Percentiles rank a stretch among this genome's conserved stretches.
phyloP scores from a whole-genome alignment of 2,329 filamentous ascomycete species.

The Phaeoacremonium minimum region DNA sequence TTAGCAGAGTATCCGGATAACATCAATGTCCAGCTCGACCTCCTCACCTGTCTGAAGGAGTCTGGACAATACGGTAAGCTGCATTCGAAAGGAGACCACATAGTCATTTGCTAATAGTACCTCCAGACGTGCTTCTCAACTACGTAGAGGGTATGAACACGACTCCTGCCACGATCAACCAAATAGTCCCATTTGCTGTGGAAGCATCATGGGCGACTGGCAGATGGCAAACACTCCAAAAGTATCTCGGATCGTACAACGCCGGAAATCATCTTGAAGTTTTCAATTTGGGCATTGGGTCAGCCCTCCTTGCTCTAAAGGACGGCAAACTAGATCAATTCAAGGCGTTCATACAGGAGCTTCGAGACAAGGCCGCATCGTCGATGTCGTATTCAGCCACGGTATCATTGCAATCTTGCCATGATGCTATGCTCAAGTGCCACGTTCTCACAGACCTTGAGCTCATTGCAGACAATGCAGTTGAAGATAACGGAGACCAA shows the following conservation, averaged over 20 bases:
- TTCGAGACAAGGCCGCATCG: conserved; percentile 68
- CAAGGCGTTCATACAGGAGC: conserved; percentile 49
- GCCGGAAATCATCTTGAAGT: conserved; percentile 50
- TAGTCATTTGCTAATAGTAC: not conserved
- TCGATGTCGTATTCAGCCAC: conserved; percentile 74
- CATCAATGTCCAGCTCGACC: conserved; percentile 71
- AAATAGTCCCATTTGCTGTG: conserved; percentile 75
- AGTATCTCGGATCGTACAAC: conserved; percentile 55
- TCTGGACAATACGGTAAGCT: conserved; percentile 90
- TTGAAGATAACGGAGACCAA: conserved; percentile 32
- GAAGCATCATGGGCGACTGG: conserved; percentile 91
- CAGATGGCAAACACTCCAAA: conserved; percentile 72
- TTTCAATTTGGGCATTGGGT: conserved; percentile 80
- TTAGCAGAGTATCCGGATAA: conserved; percentile 76
- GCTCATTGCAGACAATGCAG: conserved; percentile 55
- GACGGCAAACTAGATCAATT: conserved; percentile 48
- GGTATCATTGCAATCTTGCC: conserved; percentile 75
- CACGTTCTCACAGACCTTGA: conserved; percentile 88
- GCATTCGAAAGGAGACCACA: conserved; percentile 7
- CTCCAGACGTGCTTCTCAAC: conserved; percentile 73
- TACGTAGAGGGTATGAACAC: conserved; percentile 75
- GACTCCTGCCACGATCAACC: conserved; percentile 47
- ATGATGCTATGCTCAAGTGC: conserved; percentile 78
- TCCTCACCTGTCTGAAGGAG: conserved; percentile 85
- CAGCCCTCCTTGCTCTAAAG: conserved; percentile 58